Percentiles rank a stretch among this genome's conserved stretches.
Evolutionary conservation across 1,284 basidiomycete genomes (phyloP).

Genomic region (Cystobasidium slooffiae): DNA sequence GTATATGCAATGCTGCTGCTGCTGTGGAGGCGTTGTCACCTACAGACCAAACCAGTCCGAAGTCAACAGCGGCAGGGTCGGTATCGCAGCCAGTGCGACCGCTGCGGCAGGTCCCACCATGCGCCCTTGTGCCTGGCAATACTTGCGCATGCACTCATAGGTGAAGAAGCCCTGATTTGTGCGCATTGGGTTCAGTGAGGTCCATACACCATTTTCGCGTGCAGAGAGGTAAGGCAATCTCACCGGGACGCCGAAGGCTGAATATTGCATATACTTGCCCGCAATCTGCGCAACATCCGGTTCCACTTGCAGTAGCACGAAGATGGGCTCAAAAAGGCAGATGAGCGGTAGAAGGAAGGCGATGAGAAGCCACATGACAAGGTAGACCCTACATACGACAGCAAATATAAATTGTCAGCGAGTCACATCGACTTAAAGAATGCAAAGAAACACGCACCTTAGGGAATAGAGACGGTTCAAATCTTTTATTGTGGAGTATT

Average conservation of each 20-base stretch:
- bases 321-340: slow-evolving; percentile 37
- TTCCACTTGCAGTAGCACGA: slow-evolving; percentile 30
- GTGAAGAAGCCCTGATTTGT: slow-evolving; percentile 17
- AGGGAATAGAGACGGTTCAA: slow-evolving; percentile 35
- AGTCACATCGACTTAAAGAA: background rate
- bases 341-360: slow-evolving; percentile 11
- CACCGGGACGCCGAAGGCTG: slow-evolving; percentile 20
- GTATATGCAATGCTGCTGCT: no score
- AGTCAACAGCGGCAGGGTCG: background rate
- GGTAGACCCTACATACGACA: slow-evolving; percentile 1
- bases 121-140: slow-evolving; percentile 28
- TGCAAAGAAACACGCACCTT: background rate
- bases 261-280: slow-evolving; percentile 18
- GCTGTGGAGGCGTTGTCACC: background rate
- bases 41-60: slow-evolving; percentile 24
- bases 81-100: slow-evolving; percentile 8
- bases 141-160: slow-evolving; percentile 33
- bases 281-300: slow-evolving; percentile 30
- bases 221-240: background rate
- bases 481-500: slow-evolving; percentile 10
- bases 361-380: slow-evolving; percentile 23
- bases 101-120: slow-evolving; percentile 29
- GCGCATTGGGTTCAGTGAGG: background rate
- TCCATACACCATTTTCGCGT: background rate
- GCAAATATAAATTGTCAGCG: background rate